phyloP scores from a whole-genome alignment of 2,329 filamentous ascomycete species.

The Fusarium stilboides region DNA sequence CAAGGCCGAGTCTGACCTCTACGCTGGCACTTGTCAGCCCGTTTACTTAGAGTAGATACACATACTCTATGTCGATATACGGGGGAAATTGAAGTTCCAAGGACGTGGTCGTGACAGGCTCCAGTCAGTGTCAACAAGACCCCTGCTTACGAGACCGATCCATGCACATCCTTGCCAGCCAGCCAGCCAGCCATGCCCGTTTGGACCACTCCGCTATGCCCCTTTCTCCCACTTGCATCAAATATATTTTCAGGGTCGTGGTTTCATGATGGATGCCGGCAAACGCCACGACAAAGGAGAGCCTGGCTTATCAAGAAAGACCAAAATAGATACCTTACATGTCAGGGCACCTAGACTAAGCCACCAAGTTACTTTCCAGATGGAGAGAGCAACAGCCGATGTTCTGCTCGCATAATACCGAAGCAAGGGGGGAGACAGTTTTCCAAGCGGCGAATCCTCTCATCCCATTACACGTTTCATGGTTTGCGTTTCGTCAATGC shows the following conservation, averaged over 20 bases:
- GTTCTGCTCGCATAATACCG: slow-evolving; percentile 10
- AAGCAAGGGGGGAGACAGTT: slow-evolving; percentile 8
- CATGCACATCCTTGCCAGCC: slow-evolving; percentile 23
- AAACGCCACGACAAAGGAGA: slow-evolving; percentile 27
- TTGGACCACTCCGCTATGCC: slow-evolving; percentile 29
- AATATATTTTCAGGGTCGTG: slow-evolving; percentile 32
- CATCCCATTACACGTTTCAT: slow-evolving; percentile 41
- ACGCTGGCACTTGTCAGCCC: slow-evolving; percentile 1
- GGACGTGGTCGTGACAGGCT: slow-evolving; percentile 45
- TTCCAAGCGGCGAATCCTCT: slow-evolving; percentile 29
- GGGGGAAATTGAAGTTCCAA: slow-evolving; percentile 43
- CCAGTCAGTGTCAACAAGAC: slow-evolving; percentile 37
- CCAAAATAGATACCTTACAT: slow-evolving; percentile 21
- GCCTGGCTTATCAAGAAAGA: slow-evolving; percentile 14
- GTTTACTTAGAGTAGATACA: background rate
- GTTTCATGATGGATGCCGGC: slow-evolving; percentile 47
- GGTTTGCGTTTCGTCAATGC: slow-evolving; percentile 47
- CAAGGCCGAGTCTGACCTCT: slow-evolving; percentile 16
- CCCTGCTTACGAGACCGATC: slow-evolving; percentile 40
- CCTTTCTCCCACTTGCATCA: slow-evolving; percentile 41
- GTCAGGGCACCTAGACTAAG: background rate
- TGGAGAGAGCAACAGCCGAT: slow-evolving; percentile 6
- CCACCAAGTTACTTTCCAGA: slow-evolving; percentile 2
- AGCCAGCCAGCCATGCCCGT: slow-evolving; percentile 17
- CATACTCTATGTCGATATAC: slow-evolving; percentile 3